Evolutionary conservation across 306 rosid species (phyloP).

Genomic region (Vachellia pachyceras): DNA sequence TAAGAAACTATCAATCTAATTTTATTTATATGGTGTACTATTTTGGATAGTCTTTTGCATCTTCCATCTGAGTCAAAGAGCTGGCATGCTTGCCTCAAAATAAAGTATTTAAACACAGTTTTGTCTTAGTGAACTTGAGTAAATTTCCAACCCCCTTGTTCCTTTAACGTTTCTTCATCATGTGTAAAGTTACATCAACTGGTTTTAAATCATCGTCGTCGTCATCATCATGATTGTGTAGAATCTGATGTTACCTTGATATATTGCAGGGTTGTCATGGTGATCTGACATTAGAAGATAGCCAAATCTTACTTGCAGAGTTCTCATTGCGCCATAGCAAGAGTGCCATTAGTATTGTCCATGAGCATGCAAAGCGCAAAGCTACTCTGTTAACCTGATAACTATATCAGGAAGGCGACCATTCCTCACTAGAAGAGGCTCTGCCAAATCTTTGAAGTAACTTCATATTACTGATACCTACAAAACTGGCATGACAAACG

Average conservation of each 20-base stretch:
- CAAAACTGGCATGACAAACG: constrained; percentile 10
- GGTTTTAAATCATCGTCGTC: not conserved
- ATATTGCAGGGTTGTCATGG: constrained; percentile 77
- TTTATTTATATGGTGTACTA: not conserved
- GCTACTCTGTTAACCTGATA: constrained; percentile 34
- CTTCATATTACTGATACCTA: constrained; percentile 9
- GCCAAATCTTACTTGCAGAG: constrained; percentile 84
- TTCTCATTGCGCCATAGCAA: constrained; percentile 81
- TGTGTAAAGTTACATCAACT: not conserved
- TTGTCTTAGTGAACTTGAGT: not conserved
- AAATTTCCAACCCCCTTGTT: constrained; percentile 2
- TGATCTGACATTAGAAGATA: constrained; percentile 72
- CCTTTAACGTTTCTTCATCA: not conserved
- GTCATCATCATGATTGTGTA: not conserved
- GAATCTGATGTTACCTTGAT: constrained; percentile 4
- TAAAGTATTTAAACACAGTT: not conserved
- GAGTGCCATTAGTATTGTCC: constrained; percentile 64
- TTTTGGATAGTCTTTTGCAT: not conserved
- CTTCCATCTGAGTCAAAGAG: constrained; percentile 9
- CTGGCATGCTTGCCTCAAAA: constrained; percentile 6
- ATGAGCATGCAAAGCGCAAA: constrained; percentile 73
- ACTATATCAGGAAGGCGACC: constrained; percentile 24
- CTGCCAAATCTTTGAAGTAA: constrained; percentile 8
- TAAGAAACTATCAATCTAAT: constrained; percentile 10
- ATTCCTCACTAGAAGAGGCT: not conserved